Conservation (phyloP, 164 flowering plant genomes). For the Akebia trifoliata region DNA sequence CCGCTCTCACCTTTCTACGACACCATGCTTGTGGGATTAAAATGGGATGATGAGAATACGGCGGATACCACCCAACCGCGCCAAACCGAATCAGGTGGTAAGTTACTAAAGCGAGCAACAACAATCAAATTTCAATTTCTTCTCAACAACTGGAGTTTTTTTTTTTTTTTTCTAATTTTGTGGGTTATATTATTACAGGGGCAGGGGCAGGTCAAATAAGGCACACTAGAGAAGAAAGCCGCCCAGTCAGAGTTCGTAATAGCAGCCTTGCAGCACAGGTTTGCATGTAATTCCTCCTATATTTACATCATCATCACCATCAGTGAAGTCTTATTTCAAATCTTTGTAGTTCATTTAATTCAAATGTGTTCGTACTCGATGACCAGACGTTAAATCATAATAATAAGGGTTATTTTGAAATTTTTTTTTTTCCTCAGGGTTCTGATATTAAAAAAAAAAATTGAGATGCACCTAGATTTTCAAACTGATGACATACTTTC, state of each 20-base stretch:
- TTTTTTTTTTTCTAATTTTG: not conserved
- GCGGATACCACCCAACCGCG: not conserved
- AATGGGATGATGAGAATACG: not conserved
- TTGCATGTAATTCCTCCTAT: not conserved
- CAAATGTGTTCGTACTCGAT: no score
- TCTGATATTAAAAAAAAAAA: no score
- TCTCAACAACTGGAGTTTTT: no score
- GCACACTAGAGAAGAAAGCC: not conserved
- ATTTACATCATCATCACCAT: no score
- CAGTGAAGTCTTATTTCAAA: no score
- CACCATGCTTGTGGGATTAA: conserved; percentile 35
- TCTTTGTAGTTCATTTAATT: no score
- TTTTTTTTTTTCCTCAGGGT: no score
- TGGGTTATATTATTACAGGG: not conserved
- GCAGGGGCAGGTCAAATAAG: not conserved
- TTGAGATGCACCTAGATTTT: no score
- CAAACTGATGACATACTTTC: no score
- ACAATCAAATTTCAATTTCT: not conserved
- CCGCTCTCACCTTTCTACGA: conserved; percentile 42
- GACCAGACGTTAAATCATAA: no score
- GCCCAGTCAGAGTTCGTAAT: not conserved
- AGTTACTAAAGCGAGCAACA: not conserved
- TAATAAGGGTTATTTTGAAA: no score
- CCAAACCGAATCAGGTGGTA: conserved; percentile 10
- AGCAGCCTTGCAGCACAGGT: conserved; percentile 22